Conservation (phyloP, 2,329 filamentous ascomycete species). For the Claviceps paspali region DNA sequence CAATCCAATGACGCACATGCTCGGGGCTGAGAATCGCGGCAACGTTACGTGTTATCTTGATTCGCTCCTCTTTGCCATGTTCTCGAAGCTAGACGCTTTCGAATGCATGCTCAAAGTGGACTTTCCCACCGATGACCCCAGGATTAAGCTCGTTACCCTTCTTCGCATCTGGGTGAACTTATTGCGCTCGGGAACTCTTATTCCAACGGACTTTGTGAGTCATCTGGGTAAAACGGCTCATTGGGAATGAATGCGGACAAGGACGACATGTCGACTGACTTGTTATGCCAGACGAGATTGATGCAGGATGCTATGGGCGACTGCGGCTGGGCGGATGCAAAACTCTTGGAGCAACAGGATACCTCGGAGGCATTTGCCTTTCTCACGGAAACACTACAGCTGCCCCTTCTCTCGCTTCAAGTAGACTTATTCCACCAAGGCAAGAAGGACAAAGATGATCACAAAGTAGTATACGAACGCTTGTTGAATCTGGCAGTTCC, state of each 20-base stretch:
- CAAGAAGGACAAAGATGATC: constrained; percentile 71
- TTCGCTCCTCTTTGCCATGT: constrained; percentile 87
- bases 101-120: constrained; percentile 80
- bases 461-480: constrained; percentile 87
- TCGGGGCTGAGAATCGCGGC: constrained; percentile 74
- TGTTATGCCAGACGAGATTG: constrained; percentile 48
- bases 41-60: constrained; percentile 93
- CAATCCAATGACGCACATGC: constrained; percentile 53
- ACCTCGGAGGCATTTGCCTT: constrained; percentile 92
- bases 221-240: background rate
- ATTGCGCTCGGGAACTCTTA: constrained; percentile 68
- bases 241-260: background rate
- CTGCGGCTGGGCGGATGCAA: constrained; percentile 80
- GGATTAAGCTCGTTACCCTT: constrained; percentile 59
- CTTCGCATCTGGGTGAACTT: constrained; percentile 89
- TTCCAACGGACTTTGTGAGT: constrained; percentile 68
- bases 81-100: constrained; percentile 76
- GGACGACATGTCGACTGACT: constrained; percentile 6
- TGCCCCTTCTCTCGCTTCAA: constrained; percentile 78
- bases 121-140: constrained; percentile 50
- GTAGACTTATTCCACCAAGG: constrained; percentile 92
- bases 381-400: constrained; percentile 75
- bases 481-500: constrained; percentile 86
- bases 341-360: constrained; percentile 71
- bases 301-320: constrained; percentile 69